Evolutionary conservation across 1,284 basidiomycete genomes (phyloP).

Genomic region (Rhizoctonia solani): DNA sequence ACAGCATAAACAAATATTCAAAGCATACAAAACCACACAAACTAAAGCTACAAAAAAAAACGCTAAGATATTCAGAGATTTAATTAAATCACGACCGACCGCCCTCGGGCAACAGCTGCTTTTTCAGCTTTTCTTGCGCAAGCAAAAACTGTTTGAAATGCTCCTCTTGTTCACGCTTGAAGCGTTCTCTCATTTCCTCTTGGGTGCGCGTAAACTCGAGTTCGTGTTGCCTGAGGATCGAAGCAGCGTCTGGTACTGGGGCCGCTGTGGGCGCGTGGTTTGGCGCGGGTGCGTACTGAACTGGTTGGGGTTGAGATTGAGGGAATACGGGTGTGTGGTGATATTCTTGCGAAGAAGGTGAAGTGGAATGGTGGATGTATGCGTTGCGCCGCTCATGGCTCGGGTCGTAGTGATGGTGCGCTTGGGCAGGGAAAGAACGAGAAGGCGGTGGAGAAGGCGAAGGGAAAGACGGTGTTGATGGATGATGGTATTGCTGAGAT

Average conservation of each 20-base stretch:
- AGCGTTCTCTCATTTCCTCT: slow-evolving; percentile 16
- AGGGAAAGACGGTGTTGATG: background rate
- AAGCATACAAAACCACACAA: slow-evolving; percentile 1
- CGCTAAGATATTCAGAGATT: background rate
- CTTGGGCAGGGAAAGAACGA: slow-evolving; percentile 11
- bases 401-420: slow-evolving; percentile 6
- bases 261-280: background rate
- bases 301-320: background rate
- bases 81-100: background rate
- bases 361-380: slow-evolving; percentile 4
- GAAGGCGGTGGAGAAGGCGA: slow-evolving; percentile 3
- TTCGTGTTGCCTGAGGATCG: slow-evolving; percentile 16
- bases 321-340: slow-evolving; percentile 5
- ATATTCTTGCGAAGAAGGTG: slow-evolving; percentile 7
- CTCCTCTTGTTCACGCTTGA: slow-evolving; percentile 31
- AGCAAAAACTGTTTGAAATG: slow-evolving; percentile 22
- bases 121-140: slow-evolving; percentile 24
- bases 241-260: background rate
- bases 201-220: slow-evolving; percentile 25
- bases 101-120: slow-evolving; percentile 8
- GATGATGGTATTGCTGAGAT: slow-evolving; percentile 14
- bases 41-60: background rate
- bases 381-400: slow-evolving; percentile 9
- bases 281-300: background rate
- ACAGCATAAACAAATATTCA: background rate